Evolutionary conservation across 441 rosid genomes (phyloP), one percentile per base, ranked within the genome.

Genomic region (Daphne laureola): DNA sequence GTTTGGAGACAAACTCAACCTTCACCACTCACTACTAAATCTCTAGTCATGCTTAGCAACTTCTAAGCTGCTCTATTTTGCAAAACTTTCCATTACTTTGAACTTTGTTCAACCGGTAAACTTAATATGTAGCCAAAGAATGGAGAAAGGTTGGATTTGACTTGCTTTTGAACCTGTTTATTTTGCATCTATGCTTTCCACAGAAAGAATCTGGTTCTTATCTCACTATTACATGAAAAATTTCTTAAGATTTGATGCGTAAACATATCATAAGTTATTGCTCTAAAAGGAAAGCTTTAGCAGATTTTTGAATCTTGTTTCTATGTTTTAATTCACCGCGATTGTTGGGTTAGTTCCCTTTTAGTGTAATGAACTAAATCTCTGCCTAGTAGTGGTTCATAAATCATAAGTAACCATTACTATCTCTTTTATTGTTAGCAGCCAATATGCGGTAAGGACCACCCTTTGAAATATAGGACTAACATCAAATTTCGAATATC

Each of bases 161-260:
- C 68, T 63, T 18, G 26, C 67, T 31, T 57, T 66, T 55, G 51
- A 57, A 57, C 56, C 14, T 36, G 64, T 31, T 31, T 31, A 55
- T 55, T 57, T 63, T 73, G 76, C 58, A 67, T 70, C 55, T 51
- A 56, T 55, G 54, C 71, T 44, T 50, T 31, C 48, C 71, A 66
- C 68, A 59, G 17, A 43, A 7, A 50, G 78, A 63, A 73, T 69
- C 79, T 7, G 68, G 73, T 81, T 78, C 84, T 68, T 70, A 73
- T 78, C 75, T 67, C 59, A 51, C 57, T 54, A 23, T 59, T 64
- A 47, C 57, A 43, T 26, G 43, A 25, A 16, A 42, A 26, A 43
- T 66, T 56, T 23, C 54, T 43, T 12, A 2, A 27, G 65, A 49
- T 63, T 54, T 67, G 72, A 74, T 70, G 68, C 71, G 66, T 62